Evolutionary conservation across 2,329 filamentous ascomycete genomes (phyloP).

Genomic region (Ambrosiella xylebori): DNA sequence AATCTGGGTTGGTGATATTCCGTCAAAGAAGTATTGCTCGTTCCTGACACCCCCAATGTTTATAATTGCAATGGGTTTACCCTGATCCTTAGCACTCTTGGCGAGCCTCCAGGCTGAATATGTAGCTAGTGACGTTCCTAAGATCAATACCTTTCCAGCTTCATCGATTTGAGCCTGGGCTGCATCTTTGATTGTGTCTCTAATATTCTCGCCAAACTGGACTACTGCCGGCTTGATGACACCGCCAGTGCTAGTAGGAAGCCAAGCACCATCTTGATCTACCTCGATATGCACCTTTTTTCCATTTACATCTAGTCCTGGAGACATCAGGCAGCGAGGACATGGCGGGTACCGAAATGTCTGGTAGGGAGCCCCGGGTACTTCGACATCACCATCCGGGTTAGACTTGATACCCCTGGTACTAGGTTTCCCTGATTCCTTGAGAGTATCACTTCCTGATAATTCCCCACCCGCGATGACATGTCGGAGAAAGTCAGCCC

Average conservation of each 20-base stretch:
- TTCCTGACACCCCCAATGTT: constrained; percentile 75
- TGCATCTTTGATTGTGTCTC: constrained; percentile 46
- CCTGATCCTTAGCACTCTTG: constrained; percentile 62
- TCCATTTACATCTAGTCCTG: not conserved
- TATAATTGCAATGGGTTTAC: constrained; percentile 72
- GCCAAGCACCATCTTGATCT: constrained; percentile 60
- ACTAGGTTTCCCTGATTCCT: constrained; percentile 49
- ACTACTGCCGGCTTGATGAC: constrained; percentile 84
- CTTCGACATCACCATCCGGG: constrained; percentile 84
- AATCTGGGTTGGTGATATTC: constrained; percentile 32
- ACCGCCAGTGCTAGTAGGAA: constrained; percentile 46
- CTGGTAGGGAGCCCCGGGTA: constrained; percentile 72
- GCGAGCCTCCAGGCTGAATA: constrained; percentile 89
- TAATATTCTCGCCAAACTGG: constrained; percentile 91
- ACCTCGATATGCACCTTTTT: constrained; percentile 38
- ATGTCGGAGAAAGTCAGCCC: constrained; percentile 58
- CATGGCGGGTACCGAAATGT: constrained; percentile 87
- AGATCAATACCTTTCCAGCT: constrained; percentile 55
- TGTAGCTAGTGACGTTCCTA: constrained; percentile 83
- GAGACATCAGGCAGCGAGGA: constrained; percentile 53
- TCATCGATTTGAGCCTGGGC: constrained; percentile 69
- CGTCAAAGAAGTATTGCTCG: constrained; percentile 53
- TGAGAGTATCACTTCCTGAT: constrained; percentile 6
- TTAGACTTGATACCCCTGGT: constrained; percentile 64
- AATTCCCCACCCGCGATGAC: constrained; percentile 42